phyloP scores from a whole-genome alignment of 805 yeast species.

The Limtongozyma cylindracea region DNA sequence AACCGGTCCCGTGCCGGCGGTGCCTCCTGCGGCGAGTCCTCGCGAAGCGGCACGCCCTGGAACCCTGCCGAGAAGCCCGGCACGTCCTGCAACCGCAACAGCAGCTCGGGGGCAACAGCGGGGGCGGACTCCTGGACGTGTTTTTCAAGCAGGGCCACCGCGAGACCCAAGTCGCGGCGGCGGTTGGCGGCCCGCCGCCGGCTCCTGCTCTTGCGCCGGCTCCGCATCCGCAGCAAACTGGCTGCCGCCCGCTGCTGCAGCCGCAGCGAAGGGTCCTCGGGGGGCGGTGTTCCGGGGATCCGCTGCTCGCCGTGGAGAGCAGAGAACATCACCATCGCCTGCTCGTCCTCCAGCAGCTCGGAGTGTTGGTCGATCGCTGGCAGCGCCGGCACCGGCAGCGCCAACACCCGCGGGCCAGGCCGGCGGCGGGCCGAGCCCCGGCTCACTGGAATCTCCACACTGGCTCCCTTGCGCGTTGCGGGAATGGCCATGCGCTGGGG shows the following conservation, averaged over 20 bases:
- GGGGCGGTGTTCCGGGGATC: slow-evolving; percentile 1
- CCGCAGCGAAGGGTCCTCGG: slow-evolving; percentile 11
- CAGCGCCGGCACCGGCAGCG: no score
- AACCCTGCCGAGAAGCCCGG: no score
- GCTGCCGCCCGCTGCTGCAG: no score
- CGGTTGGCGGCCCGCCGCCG: slow-evolving; percentile 1
- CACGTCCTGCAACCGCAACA: no score
- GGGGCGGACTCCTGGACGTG: slow-evolving; percentile 22
- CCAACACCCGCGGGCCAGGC: no score
- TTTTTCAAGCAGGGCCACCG: slow-evolving; percentile 31
- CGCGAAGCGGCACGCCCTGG: no score
- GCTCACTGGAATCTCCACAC: slow-evolving; percentile 46
- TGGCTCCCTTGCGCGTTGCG: slow-evolving; percentile 55
- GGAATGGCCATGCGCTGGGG: slow-evolving; percentile 49
- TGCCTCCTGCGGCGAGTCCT: neutral
- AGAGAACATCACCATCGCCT: slow-evolving; percentile 41
- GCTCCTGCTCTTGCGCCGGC: slow-evolving; percentile 1
- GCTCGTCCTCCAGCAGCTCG: no score
- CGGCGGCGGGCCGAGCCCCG: no score
- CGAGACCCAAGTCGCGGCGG: slow-evolving; percentile 26
- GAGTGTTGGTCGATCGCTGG: no score
- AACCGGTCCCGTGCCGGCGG: slow-evolving; percentile 3
- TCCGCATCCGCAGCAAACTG: no score
- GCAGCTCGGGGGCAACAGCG: slow-evolving; percentile 30
- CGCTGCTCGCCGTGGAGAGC: slow-evolving; percentile 13